Base-by-base conservation (phyloP, 192 early-diverging fungal genomes). In the Coemansia sp. region DNA sequence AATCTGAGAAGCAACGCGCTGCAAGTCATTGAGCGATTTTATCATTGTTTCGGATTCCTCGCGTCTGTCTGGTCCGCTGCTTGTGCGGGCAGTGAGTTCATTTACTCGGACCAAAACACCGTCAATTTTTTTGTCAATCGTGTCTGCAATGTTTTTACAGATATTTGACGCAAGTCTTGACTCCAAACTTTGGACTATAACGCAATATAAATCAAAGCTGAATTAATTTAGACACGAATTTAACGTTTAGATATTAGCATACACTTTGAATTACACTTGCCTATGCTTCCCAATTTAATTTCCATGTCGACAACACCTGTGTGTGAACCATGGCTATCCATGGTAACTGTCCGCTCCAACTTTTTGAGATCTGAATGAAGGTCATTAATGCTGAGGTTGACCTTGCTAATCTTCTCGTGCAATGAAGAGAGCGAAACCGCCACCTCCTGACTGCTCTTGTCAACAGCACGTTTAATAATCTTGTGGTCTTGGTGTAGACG, bases 351-450 rank as follows among this genome's bases (percentile, higher is more conserved):
- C 14, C 78, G 57, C 43, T 81, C 78, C 16, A 81, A 38, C 22
- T 64, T 72, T 22, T 81, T 81, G 14, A 81, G 56, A 32, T 81
- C 78, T 2, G 78, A 71, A 32, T 81, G 78, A 43, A 81, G 52
- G 24, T 81, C 78, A 41, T 69, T 71, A 27, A 81, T 51, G 27
- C 78, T 71, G 18, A 81, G 62, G 37, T 72, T 81, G 27, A 75
- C 57, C 41, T 65, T 75, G 60, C 78, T 81, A 11, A 69, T 22
- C 41, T 81, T 81, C 56, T 81, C 78, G 24, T 75, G 78, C 8
- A 81, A 50, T 1, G 69, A 75, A 7, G 73, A 47, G n/a, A 81
- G 67, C 9, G 78, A 68, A 12, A 41, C 43, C 0, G 56, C 45
- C 4, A 57, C 59, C 10, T 81, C 78, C 16, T 75, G 78, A 48